Evolutionary conservation across 257 asterid genomes (phyloP), one percentile per base, ranked within the genome.

Genomic region (Linaria vulgaris): DNA sequence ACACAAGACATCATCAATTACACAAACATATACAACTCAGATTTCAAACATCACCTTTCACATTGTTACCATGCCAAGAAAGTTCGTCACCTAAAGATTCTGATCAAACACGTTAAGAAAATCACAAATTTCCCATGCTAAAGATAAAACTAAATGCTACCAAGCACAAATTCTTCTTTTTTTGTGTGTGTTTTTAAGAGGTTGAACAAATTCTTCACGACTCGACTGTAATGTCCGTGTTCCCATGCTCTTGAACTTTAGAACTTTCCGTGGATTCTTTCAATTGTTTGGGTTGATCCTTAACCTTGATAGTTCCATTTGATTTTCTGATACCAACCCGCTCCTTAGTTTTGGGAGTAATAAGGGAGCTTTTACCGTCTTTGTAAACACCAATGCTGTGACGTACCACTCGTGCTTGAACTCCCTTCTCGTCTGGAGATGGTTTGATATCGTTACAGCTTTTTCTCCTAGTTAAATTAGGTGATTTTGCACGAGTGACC

Each of bases 401-500:
- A 39, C 84, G 92, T 41, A 78, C 25, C 57, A 72, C 69, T 56
- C 74, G 65, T 4, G 70, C 82, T 24, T 63, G 43, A 24, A 12
- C 46, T 67, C 62, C 80, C 67, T 67, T 79, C 16, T 78, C 88
- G n/a, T 69, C 85, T n/a, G 76, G 64, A 30, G 85, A 76, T 54
- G 80, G 12, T 58, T 69, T 77, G 12, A 67, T 70, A 74, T 88
- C 98, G 10, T 95, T 69, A 53, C 85, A 86, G 69, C 98, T 91
- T 81, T 88, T 92, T 76, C 98, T 86, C 70, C 97, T 76, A 14
- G 62, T 38, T 13, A 65, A 63, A 21, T 65, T 65, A 23, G 70
- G 98, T 66, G 98, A 91, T 73, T 91, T 91, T 53, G 98, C 87
- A 38, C 98, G 98, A 55, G 98, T 91, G 49, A 91, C 88, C 11